Evolutionary conservation across 352 stramenopile species (phyloP).

Genomic region (Plasmopara viticola): DNA sequence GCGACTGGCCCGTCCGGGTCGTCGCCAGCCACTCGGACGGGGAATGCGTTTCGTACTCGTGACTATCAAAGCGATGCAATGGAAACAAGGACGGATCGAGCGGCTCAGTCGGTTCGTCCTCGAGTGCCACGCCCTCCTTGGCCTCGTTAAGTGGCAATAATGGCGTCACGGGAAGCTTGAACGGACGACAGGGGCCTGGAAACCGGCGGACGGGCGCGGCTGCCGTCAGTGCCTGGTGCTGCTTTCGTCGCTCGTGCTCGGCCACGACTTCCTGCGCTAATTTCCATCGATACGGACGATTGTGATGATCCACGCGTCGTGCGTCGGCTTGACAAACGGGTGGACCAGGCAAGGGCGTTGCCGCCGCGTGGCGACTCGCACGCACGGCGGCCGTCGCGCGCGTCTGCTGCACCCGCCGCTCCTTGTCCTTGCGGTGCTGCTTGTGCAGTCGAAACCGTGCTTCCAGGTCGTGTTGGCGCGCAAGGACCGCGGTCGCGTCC

Average conservation of each 20-base stretch:
- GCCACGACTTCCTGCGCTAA: conserved; percentile 51
- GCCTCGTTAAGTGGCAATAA: too few species aligned
- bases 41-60: conserved; percentile 71
- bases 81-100: conserved; percentile 90
- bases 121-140: conserved; percentile 3
- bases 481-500: conserved; percentile 2
- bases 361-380: conserved; percentile 19
- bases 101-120: conserved; percentile 68
- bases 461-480: conserved; percentile 55
- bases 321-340: too few species aligned
- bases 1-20: conserved; percentile 42
- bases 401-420: conserved; percentile 52
- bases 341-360: too few species aligned
- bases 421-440: conserved; percentile 62
- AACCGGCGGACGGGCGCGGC: conserved; percentile 50
- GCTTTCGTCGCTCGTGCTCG: conserved; percentile 54
- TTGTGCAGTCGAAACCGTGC: conserved; percentile 77
- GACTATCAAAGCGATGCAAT: conserved; percentile 86
- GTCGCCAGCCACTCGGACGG: conserved; percentile 71
- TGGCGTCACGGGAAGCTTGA: too few species aligned
- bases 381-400: conserved; percentile 27
- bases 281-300: conserved; percentile 83
- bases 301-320: conserved; percentile 78
- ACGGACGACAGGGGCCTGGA: conserved; percentile 20
- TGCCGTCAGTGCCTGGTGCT: conserved; percentile 50